Conservation (phyloP, 345 rosid genomes). For the Populus davidiana region DNA sequence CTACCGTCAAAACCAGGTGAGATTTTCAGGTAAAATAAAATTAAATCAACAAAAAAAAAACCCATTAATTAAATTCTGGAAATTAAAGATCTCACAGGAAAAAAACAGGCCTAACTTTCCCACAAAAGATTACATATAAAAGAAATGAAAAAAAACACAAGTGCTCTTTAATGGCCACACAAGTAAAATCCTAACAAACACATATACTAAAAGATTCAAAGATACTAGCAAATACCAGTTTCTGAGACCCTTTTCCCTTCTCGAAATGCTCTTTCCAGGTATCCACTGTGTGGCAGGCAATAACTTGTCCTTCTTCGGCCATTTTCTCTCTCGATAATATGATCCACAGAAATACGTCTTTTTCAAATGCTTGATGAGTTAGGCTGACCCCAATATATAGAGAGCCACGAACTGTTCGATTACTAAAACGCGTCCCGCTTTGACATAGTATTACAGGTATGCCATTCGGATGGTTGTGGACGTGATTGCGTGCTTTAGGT, state of each 20-base stretch:
- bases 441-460: not conserved
- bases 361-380: not conserved
- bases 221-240: constrained; percentile 17
- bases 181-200: not conserved
- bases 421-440: not conserved
- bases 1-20: not conserved
- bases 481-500: not conserved
- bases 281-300: constrained; percentile 33
- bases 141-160: too few relatives aligned
- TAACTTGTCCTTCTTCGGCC: constrained; percentile 34
- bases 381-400: not conserved
- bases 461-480: not conserved
- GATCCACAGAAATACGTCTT: not conserved
- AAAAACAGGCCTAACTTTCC: not conserved
- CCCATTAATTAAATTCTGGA: not conserved
- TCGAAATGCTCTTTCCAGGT: constrained; percentile 29
- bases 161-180: not conserved
- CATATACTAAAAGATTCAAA: not conserved
- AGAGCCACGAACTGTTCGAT: not conserved
- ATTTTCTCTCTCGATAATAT: not conserved
- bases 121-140: not conserved
- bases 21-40: not conserved
- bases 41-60: not conserved
- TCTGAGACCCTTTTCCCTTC: constrained; percentile 18
- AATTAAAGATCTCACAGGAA: not conserved